These are phyloP conservation scores for Boechera retrofracta DNA, from an alignment of 345 rosid species.

Conservation along the genomic window DNA sequence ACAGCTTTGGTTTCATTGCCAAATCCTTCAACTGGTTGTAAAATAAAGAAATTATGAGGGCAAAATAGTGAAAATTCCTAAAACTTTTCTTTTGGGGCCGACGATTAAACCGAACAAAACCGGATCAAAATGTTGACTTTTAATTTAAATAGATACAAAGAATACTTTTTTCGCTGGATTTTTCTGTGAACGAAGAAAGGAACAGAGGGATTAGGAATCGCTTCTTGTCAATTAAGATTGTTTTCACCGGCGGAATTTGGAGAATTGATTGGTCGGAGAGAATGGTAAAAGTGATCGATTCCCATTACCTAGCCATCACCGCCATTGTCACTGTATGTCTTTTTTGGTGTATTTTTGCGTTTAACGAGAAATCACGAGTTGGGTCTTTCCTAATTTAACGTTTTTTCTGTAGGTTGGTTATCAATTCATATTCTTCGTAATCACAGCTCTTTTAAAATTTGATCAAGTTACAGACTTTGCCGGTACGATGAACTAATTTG, in stretches of 20 bases:
- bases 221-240: no score
- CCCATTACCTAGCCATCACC: constrained; percentile 73
- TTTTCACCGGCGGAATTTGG: no score
- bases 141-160: neutral
- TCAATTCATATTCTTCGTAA: constrained; percentile 72
- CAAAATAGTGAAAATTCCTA: neutral
- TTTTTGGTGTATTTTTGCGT: neutral
- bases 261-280: constrained; percentile 1
- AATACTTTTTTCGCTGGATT: neutral
- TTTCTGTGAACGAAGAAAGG: neutral
- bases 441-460: constrained; percentile 82
- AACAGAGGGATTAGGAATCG: neutral
- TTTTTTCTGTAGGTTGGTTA: constrained; percentile 64
- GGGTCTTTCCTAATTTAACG: constrained; percentile 4
- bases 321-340: constrained; percentile 58
- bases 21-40: neutral
- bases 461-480: constrained; percentile 97
- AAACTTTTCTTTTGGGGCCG: neutral
- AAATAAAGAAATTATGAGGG: neutral
- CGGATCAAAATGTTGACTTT: constrained; percentile 7
- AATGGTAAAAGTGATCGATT: constrained; percentile 83
- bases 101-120: constrained; percentile 11
- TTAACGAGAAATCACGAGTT: constrained; percentile 11
- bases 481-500: constrained; percentile 49
- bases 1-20: neutral